Conservation (phyloP, 768 basidiomycete species). For the Pleurotus pulmonarius region DNA sequence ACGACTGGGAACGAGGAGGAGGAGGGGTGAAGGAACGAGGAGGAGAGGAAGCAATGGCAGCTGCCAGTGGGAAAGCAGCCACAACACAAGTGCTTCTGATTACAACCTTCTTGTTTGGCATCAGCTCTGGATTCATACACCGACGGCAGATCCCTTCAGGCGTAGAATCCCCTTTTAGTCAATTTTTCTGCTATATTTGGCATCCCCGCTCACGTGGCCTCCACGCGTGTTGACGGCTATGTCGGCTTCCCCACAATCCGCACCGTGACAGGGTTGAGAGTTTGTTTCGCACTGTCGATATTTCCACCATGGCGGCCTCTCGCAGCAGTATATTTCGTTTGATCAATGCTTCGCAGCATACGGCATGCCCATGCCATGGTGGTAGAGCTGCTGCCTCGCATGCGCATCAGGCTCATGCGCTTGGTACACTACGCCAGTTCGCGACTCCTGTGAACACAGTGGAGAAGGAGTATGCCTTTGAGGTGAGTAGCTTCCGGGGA, state of each 20-base stretch:
- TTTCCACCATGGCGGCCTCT: constrained; percentile 43
- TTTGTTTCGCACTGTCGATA: too few relatives aligned
- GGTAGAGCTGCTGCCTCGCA: constrained; percentile 43
- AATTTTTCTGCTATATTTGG: neutral
- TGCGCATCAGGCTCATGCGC: constrained; percentile 35
- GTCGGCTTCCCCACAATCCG: constrained; percentile 10
- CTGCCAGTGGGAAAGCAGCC: neutral
- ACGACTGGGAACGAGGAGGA: constrained; percentile 14
- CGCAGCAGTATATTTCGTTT: constrained; percentile 67
- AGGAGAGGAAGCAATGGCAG: constrained; percentile 9
- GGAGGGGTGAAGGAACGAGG: constrained; percentile 12
- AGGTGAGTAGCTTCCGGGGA: constrained; percentile 38
- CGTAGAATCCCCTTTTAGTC: neutral
- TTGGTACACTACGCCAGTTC: constrained; percentile 65
- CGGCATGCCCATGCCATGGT: constrained; percentile 78
- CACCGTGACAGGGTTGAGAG: constrained; percentile 1
- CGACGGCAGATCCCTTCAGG: neutral
- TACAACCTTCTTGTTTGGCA: constrained; percentile 16
- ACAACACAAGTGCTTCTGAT: constrained; percentile 8
- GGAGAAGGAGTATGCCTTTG: constrained; percentile 91
- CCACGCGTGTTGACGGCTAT: neutral
- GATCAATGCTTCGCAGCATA: constrained; percentile 71
- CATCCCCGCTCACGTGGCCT: neutral
- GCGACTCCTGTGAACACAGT: constrained; percentile 72
- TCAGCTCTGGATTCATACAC: constrained; percentile 10